These are phyloP conservation scores for Platismatia glauca DNA, from an alignment of 495 filamentous ascomycete genomes.

Conservation along the genomic window DNA sequence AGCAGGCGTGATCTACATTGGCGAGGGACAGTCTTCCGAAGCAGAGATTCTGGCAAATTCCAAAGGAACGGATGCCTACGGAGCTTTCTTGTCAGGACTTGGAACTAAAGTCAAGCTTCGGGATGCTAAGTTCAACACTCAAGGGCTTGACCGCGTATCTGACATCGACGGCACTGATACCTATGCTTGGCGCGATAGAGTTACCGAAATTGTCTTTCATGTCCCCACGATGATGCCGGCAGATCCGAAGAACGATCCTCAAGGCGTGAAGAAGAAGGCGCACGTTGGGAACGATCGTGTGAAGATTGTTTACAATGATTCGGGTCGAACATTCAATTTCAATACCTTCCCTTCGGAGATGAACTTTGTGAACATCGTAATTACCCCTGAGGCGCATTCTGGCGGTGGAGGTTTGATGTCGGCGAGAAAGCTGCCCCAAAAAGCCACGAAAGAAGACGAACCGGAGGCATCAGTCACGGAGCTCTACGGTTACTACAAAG, in stretches of 20 bases:
- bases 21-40: conserved; percentile 70
- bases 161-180: conserved; percentile 77
- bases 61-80: conserved; percentile 74
- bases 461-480: conserved; percentile 7
- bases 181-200: conserved; percentile 86
- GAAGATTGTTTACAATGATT: conserved; percentile 96
- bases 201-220: conserved; percentile 93
- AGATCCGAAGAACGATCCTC: conserved; percentile 61
- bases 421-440: conserved; percentile 14
- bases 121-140: conserved; percentile 81
- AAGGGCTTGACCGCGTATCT: conserved; percentile 70
- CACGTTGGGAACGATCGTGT: conserved; percentile 98
- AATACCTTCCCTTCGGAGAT: conserved; percentile 89
- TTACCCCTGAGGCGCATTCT: conserved; percentile 67
- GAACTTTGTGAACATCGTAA: conserved; percentile 93
- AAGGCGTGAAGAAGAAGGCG: conserved; percentile 75
- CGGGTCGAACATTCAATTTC: conserved; percentile 75
- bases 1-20: conserved; percentile 88
- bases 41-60: conserved; percentile 77
- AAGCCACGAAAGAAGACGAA: conserved; percentile 19
- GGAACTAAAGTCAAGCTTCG: conserved; percentile 72
- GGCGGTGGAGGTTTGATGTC: conserved; percentile 28
- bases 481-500: conserved; percentile 55
- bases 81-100: conserved; percentile 67
- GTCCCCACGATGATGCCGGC: conserved; percentile 96